Evolutionary conservation across 345 rosid species (phyloP).

Genomic region (Eucalyptus polyanthemos): DNA sequence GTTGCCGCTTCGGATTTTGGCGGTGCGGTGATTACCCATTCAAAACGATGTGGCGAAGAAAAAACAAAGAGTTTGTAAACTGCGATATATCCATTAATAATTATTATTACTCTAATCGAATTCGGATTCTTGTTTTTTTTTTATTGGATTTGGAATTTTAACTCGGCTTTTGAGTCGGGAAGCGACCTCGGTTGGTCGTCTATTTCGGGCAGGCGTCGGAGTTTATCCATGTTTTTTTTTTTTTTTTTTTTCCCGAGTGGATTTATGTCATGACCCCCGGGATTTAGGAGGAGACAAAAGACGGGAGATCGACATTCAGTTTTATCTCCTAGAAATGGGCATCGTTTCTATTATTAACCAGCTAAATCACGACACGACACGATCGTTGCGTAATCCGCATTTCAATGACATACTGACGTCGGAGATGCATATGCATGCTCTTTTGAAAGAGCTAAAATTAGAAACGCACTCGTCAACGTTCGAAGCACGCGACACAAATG

Average conservation of each 20-base stretch:
- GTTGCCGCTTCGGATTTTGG: not conserved
- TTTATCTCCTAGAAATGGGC: not conserved
- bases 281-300: not conserved
- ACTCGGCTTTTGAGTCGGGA: not conserved
- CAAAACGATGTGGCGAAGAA: not conserved
- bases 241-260: not conserved
- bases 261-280: not conserved
- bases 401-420: too few species aligned
- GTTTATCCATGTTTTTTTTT: not conserved
- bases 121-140: not conserved
- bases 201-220: not conserved
- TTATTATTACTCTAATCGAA: not conserved
- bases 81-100: not conserved
- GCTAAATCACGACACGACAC: rapidly evolving
- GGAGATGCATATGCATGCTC: rapidly evolving
- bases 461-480: rapidly evolving
- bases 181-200: not conserved
- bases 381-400: rapidly evolving
- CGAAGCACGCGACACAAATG: rapidly evolving
- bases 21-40: not conserved
- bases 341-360: not conserved
- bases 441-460: not conserved
- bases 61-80: not conserved
- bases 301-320: not conserved
- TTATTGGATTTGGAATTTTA: not conserved